Evolutionary conservation across 1,139 yeast genomes (phyloP), one percentile per base, ranked within the genome.

Genomic region (Diutina ranongensis): DNA sequence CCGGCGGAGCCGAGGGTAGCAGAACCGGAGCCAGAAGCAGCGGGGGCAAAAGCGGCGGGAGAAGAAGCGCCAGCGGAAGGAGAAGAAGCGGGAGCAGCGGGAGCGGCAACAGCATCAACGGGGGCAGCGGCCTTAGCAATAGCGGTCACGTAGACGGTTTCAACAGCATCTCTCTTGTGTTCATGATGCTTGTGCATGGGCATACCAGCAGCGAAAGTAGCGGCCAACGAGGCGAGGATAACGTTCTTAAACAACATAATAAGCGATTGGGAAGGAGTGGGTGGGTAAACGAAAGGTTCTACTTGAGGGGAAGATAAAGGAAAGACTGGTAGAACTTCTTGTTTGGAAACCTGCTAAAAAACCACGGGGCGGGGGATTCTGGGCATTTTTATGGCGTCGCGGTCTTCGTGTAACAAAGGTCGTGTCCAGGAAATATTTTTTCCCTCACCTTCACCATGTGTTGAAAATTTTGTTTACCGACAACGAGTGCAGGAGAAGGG

Each of bases 1-100:
- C 68, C 63, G 40, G 25, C 59, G 55, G 44, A 18, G 18, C 35
- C 35, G 18, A 35, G 22, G 16, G 33, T 21, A 18, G 44, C 25
- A 16, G 42, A 21, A 16, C 20, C 12, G 13, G 32, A 10, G 62
- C 50, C 15, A 57, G 77, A 68, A 40, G 55, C 28, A 45, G 53
- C 25, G 48, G 55, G 33, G 52, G 61, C 40, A 19, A 51, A 44
- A 18, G 52, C 33, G 34, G 55, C 20, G 41, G 48, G 34, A 18
- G 62, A 35, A 40, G 60, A 38, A 27, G 62, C 44, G 32, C 61
- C 42, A 35, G 62, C 44, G 35, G 59, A 46, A 25, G 57, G 45
- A 33, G 61, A 48, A 32, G 62, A 51, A 35, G 60, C 50, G 45
- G 53, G 51, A 46, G 57, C 51, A 44, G 55, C 49, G 50, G 60